A percentile compares a stretch with the other conserved stretches of the same genome.
Evolutionary conservation across 768 basidiomycete genomes (phyloP).

Genomic region (Psilocybe cubensis): DNA sequence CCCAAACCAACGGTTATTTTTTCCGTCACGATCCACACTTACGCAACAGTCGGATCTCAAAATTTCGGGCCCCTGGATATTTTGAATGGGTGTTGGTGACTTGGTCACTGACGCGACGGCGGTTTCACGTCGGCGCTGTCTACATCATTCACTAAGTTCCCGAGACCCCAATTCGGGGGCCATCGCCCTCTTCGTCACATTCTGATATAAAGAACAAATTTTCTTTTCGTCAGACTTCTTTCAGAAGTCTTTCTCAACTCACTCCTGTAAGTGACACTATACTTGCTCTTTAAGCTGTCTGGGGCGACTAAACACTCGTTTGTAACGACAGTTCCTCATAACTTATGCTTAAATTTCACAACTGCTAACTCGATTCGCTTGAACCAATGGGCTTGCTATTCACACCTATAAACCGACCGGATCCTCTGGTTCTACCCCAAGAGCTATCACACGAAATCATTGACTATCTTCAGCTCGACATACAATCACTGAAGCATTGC

Average conservation of each 20-base stretch:
- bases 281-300: not conserved
- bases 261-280: not conserved
- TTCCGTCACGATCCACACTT: too few species aligned
- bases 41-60: too few species aligned
- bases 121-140: too few species aligned
- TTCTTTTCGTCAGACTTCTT: not conserved
- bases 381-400: not conserved
- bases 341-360: not conserved
- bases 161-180: too few species aligned
- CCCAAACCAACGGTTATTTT: too few species aligned
- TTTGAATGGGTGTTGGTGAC: too few species aligned
- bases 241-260: not conserved
- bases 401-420: not conserved
- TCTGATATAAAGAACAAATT: too few species aligned
- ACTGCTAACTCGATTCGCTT: not conserved
- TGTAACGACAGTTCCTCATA: not conserved
- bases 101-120: too few species aligned
- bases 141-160: too few species aligned
- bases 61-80: too few species aligned
- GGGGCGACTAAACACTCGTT: not conserved
- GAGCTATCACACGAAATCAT: slow-evolving; percentile 14
- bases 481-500: slow-evolving; percentile 9
- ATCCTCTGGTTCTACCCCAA: slow-evolving; percentile 9
- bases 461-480: slow-evolving; percentile 5
- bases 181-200: too few species aligned